Base-by-base conservation (phyloP, 1,284 basidiomycete species). In the Flammula alnicola region DNA sequence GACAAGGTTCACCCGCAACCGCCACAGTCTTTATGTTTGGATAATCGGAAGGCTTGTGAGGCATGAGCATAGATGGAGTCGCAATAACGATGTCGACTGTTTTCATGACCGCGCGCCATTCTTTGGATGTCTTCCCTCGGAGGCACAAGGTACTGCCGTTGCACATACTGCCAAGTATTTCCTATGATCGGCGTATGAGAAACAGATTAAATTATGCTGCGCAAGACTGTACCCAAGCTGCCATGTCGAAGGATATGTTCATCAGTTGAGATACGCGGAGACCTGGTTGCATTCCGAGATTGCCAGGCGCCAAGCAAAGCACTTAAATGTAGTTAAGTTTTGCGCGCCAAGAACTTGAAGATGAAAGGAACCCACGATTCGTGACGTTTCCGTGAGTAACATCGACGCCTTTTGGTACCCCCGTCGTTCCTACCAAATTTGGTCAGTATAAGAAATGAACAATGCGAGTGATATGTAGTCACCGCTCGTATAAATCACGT, bases 401-500 rank as follows among this genome's bases (percentile, higher is more conserved):
- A 49, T 82, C 76, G 7, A 83, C 80, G 11, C 81, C 81, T 59
- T 83, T 83, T 5, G 80, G 80, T 33, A 76, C 72, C 1, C 80
- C 80, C 17, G 80, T 83, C 9, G 81, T 83, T 26, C 80, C 81
- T 81, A 16, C 47, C 36, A 20, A 22, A 39, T 25, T 44, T 8
- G 35, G 16, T 48, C 22, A 54, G 32, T 22, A 12, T 30, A 19
- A 41, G 31, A 37, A n/a, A 49, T 26, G 36, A 31, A 20, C 51
- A 12, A 20, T 27, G 46, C 33, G 4, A 35, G 30, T 49, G 23
- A 47, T 20, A 52, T 6, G 4, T 40, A 61, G 74, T 47, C 59
- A 82, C 81, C 81, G 39, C 79, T 81, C 6, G 80, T 83, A 59
- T 83, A 84, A 45, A 84, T 83, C 30, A 82, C 76, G 65, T 83